Percentiles rank a stretch among this genome's conserved stretches.
Conservation (phyloP, 768 basidiomycete species). For the Leucocoprinus sp. region DNA sequence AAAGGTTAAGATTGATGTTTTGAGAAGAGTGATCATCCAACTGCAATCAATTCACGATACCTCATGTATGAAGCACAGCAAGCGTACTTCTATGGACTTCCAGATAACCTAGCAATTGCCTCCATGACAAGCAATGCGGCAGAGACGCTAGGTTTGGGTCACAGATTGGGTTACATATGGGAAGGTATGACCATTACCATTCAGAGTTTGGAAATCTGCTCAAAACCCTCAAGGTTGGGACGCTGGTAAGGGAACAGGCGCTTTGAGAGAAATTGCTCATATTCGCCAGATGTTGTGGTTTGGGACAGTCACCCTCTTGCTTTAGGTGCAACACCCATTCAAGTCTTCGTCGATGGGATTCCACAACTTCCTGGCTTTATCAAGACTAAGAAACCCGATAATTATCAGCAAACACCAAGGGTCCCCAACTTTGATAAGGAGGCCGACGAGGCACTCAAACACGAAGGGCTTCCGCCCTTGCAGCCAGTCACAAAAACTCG, state of each 20-base stretch:
- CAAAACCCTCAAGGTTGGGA: constrained; percentile 51
- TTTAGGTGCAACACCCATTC: constrained; percentile 77
- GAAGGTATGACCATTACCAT: constrained; percentile 33
- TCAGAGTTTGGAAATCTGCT: neutral
- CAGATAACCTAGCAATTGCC: constrained; percentile 58
- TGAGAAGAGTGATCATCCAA: constrained; percentile 55
- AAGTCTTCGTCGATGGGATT: constrained; percentile 89
- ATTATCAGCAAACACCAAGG: constrained; percentile 38
- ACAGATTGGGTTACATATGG: constrained; percentile 75
- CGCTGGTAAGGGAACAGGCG: constrained; percentile 36
- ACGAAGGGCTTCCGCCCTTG: constrained; percentile 74
- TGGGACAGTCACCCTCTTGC: constrained; percentile 84
- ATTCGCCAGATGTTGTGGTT: constrained; percentile 56
- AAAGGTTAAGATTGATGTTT: neutral
- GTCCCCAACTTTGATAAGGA: constrained; percentile 71
- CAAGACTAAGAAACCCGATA: constrained; percentile 40
- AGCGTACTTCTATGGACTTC: constrained; percentile 74
- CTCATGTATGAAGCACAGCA: constrained; percentile 81
- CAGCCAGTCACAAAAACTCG: constrained; percentile 27
- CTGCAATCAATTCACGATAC: constrained; percentile 56
- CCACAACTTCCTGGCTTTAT: constrained; percentile 50
- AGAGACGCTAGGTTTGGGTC: constrained; percentile 62
- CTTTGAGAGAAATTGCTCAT: neutral
- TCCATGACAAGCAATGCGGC: constrained; percentile 74
- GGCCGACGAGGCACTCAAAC: constrained; percentile 46